Evolutionary conservation across 495 filamentous ascomycete species (phyloP).

Genomic region (Aspergillus carlsbadensis): DNA sequence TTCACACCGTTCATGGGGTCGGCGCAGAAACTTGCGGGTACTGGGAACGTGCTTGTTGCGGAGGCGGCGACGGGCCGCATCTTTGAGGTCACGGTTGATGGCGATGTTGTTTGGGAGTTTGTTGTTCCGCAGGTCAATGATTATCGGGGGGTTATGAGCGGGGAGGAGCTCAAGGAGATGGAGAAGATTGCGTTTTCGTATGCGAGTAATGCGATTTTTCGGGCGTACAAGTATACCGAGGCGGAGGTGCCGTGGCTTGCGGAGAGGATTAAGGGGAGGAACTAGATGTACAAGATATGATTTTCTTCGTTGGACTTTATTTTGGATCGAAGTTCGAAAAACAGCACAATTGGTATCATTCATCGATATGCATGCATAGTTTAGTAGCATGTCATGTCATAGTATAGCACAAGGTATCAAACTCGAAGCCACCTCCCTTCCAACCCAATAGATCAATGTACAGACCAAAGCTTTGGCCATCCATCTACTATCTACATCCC

Average conservation of each 20-base stretch:
- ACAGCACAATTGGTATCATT: background rate
- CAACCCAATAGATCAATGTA: too few relatives aligned
- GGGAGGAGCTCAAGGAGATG: slow-evolving; percentile 19
- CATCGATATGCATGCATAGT: too few relatives aligned
- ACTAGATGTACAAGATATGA: too few relatives aligned
- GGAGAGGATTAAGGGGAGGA: background rate
- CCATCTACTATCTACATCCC: too few relatives aligned
- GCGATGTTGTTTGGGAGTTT: slow-evolving; percentile 36
- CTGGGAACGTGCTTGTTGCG: slow-evolving; percentile 42
- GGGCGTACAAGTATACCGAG: slow-evolving; percentile 36
- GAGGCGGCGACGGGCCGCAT: slow-evolving; percentile 38
- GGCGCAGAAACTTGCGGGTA: slow-evolving; percentile 35
- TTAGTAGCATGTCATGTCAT: too few relatives aligned
- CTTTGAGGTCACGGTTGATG: slow-evolving; percentile 34
- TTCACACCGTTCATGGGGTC: slow-evolving; percentile 53
- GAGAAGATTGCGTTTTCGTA: slow-evolving; percentile 28
- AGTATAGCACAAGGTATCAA: too few relatives aligned
- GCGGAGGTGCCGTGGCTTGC: slow-evolving; percentile 34
- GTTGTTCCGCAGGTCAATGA: slow-evolving; percentile 31
- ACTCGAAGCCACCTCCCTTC: too few relatives aligned
- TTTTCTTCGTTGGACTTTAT: too few relatives aligned
- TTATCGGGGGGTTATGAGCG: slow-evolving; percentile 20
- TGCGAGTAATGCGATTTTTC: slow-evolving; percentile 36
- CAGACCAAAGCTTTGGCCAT: too few relatives aligned
- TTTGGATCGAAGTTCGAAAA: background rate